These are phyloP conservation scores for Trichoderma koningiopsis DNA, from an alignment of 2,329 filamentous ascomycete genomes.

Conservation along the genomic window DNA sequence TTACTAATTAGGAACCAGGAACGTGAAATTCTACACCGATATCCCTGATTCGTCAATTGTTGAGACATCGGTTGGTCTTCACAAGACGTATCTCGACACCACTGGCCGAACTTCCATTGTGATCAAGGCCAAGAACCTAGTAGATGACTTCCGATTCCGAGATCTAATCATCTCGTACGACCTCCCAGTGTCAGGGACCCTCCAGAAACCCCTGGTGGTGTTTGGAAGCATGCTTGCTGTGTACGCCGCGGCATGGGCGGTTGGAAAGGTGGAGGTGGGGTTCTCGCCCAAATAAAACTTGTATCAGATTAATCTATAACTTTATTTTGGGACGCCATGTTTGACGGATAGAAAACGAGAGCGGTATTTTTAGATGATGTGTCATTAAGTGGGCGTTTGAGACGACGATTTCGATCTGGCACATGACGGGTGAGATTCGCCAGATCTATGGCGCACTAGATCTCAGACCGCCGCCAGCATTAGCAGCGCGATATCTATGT, in stretches of 20 bases:
- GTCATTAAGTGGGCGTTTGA: conserved; percentile 28
- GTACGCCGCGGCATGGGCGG: conserved; percentile 72
- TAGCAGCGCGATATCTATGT: conserved; percentile 1
- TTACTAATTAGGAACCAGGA: conserved; percentile 57
- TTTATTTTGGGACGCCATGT: conserved; percentile 5
- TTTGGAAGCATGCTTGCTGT: conserved; percentile 72
- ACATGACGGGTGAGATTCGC: conserved; percentile 26
- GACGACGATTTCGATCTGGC: conserved; percentile 26
- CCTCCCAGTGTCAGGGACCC: conserved; percentile 70
- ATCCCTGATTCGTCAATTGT: conserved; percentile 67
- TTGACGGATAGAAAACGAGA: background rate
- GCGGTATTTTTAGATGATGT: conserved; percentile 23
- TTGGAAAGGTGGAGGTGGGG: conserved; percentile 79
- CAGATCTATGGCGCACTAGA: conserved; percentile 12
- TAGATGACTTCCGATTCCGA: conserved; percentile 85
- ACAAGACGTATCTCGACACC: conserved; percentile 93
- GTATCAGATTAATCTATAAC: conserved; percentile 27
- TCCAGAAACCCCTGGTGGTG: conserved; percentile 85
- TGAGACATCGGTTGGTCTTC: conserved; percentile 59
- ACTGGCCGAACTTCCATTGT: conserved; percentile 80
- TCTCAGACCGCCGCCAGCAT: conserved; percentile 1
- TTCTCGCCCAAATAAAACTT: conserved; percentile 56
- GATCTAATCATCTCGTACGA: conserved; percentile 88
- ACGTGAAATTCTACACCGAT: conserved; percentile 74
- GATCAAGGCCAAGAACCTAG: conserved; percentile 80